Evolutionary conservation across 345 rosid species (phyloP), one percentile per base, ranked within the genome.

Genomic region (Eucalyptus curtisii): DNA sequence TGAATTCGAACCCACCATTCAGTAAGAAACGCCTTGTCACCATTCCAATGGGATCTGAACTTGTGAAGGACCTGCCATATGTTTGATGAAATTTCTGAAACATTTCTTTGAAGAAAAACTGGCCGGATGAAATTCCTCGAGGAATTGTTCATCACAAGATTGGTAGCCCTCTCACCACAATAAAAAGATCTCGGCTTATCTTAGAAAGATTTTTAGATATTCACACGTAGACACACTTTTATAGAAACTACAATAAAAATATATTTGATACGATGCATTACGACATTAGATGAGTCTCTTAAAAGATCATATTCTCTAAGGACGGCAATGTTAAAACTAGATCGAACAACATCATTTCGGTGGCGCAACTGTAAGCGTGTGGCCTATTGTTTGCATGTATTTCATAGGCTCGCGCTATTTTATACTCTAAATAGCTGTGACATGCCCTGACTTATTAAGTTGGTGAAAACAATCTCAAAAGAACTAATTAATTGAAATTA

Each of bases 261-360:
- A 64, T 64, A 64, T 64, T n/a, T 31, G 40, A 33, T n/a, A 17
- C 4, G 3, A 64, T 33, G 40, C 10, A 15, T 64, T 64, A 64
- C 8, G 2, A 3, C 17, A 30, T 7, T 0, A 13, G 76, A 64
- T n/a, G 10, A n/a, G 3, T n/a, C 7, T n/a, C 2, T 64, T 30
- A 19, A 64, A 30, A 14, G 76, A 64, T 64, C 37, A 14, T 64
- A 30, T 64, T 20, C 5, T 59, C 16, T 59, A 59, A 14, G 31
- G 66, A 10, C 1, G 1, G 1, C 19, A 0, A 2, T 0, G 2
- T 0, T n/a, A n/a, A 64, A 64, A 64, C 4, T 13, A n/a, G 3
- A 64, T n/a, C 0, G 10, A 64, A 64, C 37, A 64, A 14, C 76
- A 30, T 64, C 76, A 30, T 30, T 30, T n/a, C 2, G 5, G 19